phyloP scores from a whole-genome alignment of 495 filamentous ascomycete species.

The Podospora pseudocomata region DNA sequence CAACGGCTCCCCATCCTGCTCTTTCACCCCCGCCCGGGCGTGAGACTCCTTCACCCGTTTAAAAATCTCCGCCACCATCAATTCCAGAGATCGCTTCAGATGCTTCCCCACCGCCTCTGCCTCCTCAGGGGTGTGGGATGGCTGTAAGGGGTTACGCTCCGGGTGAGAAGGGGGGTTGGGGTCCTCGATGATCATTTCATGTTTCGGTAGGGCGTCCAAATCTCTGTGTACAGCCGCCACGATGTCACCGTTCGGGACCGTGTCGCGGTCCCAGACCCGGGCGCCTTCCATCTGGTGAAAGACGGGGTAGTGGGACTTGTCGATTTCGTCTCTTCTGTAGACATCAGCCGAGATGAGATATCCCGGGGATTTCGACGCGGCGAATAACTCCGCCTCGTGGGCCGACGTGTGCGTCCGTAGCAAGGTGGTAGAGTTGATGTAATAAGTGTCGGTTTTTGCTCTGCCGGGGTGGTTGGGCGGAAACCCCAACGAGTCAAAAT shows the following conservation, averaged over 20 bases:
- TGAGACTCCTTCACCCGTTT: slow-evolving; percentile 54
- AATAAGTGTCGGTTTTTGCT: slow-evolving; percentile 88
- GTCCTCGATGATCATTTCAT: slow-evolving; percentile 75
- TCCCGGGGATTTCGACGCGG: slow-evolving; percentile 65
- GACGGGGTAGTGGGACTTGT: slow-evolving; percentile 89
- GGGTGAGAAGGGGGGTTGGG: slow-evolving; percentile 74
- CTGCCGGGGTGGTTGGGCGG: slow-evolving; percentile 86
- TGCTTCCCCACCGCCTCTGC: slow-evolving; percentile 79
- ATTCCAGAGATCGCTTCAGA: slow-evolving; percentile 83
- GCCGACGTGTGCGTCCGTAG: slow-evolving; percentile 91
- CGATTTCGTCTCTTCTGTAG: slow-evolving; percentile 91
- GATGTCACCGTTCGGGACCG: slow-evolving; percentile 55
- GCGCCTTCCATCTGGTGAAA: slow-evolving; percentile 99
- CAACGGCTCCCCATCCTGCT: slow-evolving; percentile 60
- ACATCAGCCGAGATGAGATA: slow-evolving; percentile 95
- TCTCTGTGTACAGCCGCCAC: slow-evolving; percentile 62
- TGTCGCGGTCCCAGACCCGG: slow-evolving; percentile 75
- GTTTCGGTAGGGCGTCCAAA: slow-evolving; percentile 62
- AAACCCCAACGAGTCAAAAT: slow-evolving; percentile 96
- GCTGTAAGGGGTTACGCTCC: slow-evolving; percentile 80
- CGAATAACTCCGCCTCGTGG: slow-evolving; percentile 86
- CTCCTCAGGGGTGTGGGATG: slow-evolving; percentile 68
- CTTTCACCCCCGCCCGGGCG: slow-evolving; percentile 39
- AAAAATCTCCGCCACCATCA: slow-evolving; percentile 87
- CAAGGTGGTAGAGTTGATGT: slow-evolving; percentile 79